Base-by-base conservation (phyloP, 345 rosid species). In the Eucalyptus marginata region DNA sequence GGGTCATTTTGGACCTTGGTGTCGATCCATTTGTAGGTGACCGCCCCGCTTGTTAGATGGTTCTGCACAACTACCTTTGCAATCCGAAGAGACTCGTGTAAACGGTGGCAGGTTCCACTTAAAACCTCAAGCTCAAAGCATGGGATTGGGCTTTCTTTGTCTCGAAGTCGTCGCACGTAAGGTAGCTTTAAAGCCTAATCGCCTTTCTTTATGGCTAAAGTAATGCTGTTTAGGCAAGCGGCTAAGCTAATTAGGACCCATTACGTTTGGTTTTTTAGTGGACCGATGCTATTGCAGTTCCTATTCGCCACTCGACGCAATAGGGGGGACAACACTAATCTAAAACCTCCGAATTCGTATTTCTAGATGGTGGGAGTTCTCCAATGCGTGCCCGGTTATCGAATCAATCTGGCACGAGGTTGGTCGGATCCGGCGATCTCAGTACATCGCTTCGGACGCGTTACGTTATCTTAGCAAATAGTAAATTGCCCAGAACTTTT, bases 401-500 rank as follows among this genome's bases (percentile, higher is more conserved):
- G 7, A 20, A 20, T 17, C 80, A 22, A 10, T 68, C 7, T 36
- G 24, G 20, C 24, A 2, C 4, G 80, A 68, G 43, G 25, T 68
- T 2, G 7, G 13, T 17, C 7, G 4, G 44, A 33, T 17, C 22
- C 4, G 7, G 12, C 13, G 0, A 33, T 17, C 25, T 33, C 0
- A 1, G 13, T n/a, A 7, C 18, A 14, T 64, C 3, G 10, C 36
- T n/a, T 64, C 3, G 5, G 10, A n/a, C 0, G 4, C 25, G 6
- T 33, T 4, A 33, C 22, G 24, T 33, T 68, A 16, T 9, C 10
- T 33, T 33, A 52, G 44, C 44, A 15, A 68, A 68, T 68, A 3
- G 40, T 4, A 17, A 68, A 33, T 24, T 17, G 44, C 24, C 80
- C 44, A 33, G 2, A 17, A 68, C 44, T 17, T 68, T 22, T 68